Conservation (phyloP, 495 filamentous ascomycete genomes). For the Annulohypoxylon stygium region DNA sequence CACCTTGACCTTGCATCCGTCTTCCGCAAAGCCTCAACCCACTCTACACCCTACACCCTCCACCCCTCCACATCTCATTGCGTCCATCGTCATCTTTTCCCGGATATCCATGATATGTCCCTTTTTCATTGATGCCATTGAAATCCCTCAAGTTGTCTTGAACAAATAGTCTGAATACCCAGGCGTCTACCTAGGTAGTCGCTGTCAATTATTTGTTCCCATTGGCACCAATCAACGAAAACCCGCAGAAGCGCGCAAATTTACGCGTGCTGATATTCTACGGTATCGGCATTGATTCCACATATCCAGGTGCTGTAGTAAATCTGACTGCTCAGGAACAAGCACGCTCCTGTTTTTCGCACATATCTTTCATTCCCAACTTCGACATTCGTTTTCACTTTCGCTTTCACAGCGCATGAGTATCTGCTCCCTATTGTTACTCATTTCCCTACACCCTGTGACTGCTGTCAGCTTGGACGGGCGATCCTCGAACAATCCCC, state of each 20-base stretch:
- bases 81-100: not conserved
- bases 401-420: not conserved
- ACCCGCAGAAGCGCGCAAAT: not conserved
- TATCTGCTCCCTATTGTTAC: not conserved
- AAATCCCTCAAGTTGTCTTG: not conserved
- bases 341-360: not conserved
- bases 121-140: not conserved
- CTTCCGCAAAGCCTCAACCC: constrained; percentile 38
- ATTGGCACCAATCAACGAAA: not conserved
- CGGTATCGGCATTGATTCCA: not conserved
- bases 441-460: not conserved
- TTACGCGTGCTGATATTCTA: not conserved
- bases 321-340: not conserved
- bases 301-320: not conserved
- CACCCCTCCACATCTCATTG: not conserved
- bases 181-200: not conserved
- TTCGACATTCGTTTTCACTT: not conserved
- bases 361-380: not conserved
- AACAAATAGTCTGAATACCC: not conserved
- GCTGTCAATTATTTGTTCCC: constrained; percentile 3
- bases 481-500: not conserved
- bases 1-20: not conserved
- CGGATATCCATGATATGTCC: not conserved
- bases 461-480: not conserved
- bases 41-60: not conserved